Evolutionary conservation across 495 filamentous ascomycete species (phyloP), one percentile per base, ranked within the genome.

Genomic region (Lepraria neglecta): DNA sequence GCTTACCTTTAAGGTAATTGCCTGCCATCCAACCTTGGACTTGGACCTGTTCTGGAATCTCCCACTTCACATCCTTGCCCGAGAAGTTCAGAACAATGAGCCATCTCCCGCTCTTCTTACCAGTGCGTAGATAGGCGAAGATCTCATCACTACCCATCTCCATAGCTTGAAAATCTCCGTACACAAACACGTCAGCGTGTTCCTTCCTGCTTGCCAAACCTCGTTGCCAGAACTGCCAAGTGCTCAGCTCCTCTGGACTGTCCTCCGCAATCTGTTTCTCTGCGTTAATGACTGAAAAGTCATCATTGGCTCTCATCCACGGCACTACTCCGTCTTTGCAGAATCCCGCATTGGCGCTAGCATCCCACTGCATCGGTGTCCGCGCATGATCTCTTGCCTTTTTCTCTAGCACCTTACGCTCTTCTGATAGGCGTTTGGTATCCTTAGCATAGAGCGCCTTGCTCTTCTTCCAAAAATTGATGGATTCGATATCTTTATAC

Each of bases 281-380:
- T 10, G 77, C 80, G 57, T 86, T 86, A 56, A 84, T 65, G 10
- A 72, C 70, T 4, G 62, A 62, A 57, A 83, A 84, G 21, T 75
- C 69, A 50, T 84, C 81, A 63, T 84, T 75, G 28, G 80, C 75
- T 2, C 80, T 70, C 81, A 85, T 86, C 84, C 84, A 87, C 0
- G 80, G 77, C 68, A 76, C 67, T 0, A 67, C 73, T 3, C 61
- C 61, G 42, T 64, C 46, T 5, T 60, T 60, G 15, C 76, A 71
- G 66, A 87, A 87, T 5, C 85, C 85, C 0, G 74, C 81, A 61
- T 87, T 77, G 1, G 68, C 64, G 0, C 72, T 71, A 4, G 59
- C 68, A 62, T 80, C 72, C 85, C 84, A 88, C 55, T 83, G 83
- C 77, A 88, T 83, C 0, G 85, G 85, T 12, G 78, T 69, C 10